Percentiles rank a stretch among this genome's conserved stretches.
Conservation (phyloP, 352 stramenopile species). For the Pythium volutum region DNA sequence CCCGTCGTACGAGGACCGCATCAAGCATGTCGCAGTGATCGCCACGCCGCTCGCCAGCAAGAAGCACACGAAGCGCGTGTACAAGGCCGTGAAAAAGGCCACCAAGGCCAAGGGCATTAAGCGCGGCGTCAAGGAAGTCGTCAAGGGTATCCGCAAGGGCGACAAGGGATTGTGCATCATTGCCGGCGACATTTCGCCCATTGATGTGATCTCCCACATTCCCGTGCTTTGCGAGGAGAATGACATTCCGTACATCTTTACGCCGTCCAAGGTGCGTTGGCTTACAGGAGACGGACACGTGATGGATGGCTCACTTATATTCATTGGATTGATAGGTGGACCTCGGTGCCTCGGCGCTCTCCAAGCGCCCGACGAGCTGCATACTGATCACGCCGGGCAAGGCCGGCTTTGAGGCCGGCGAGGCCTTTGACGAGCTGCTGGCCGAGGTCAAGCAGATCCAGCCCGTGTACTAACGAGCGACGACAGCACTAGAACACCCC, state of each 20-base stretch:
- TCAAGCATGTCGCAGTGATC: constrained; percentile 91
- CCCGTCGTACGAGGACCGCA: constrained; percentile 75
- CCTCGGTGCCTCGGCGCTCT: constrained; percentile 95
- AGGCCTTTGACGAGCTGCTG: constrained; percentile 89
- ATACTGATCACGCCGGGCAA: constrained; percentile 96
- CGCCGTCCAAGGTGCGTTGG: constrained; percentile 92
- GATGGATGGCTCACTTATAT: constrained; percentile 1
- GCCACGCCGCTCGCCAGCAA: constrained; percentile 96
- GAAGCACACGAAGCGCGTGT: constrained; percentile 94
- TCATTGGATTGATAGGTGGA: constrained; percentile 56
- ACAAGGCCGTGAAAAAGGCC: constrained; percentile 95
- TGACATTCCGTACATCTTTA: constrained; percentile 98
- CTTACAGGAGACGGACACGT: background rate
- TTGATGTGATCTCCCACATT: constrained; percentile 99
- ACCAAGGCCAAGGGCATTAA: constrained; percentile 96
- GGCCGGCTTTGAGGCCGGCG: constrained; percentile 85
- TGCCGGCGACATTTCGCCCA: constrained; percentile 99
- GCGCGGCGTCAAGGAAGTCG: constrained; percentile 99
- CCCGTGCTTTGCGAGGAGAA: constrained; percentile 98
- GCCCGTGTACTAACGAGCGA: constrained; percentile 60
- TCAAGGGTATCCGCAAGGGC: constrained; percentile 97
- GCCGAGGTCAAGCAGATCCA: constrained; percentile 88
- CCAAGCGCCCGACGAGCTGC: constrained; percentile 98
- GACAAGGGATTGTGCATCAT: constrained; percentile 98
- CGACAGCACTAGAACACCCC: background rate